These are phyloP conservation scores for Boletales sp. DNA, from an alignment of 768 basidiomycete genomes.

Conservation along the genomic window DNA sequence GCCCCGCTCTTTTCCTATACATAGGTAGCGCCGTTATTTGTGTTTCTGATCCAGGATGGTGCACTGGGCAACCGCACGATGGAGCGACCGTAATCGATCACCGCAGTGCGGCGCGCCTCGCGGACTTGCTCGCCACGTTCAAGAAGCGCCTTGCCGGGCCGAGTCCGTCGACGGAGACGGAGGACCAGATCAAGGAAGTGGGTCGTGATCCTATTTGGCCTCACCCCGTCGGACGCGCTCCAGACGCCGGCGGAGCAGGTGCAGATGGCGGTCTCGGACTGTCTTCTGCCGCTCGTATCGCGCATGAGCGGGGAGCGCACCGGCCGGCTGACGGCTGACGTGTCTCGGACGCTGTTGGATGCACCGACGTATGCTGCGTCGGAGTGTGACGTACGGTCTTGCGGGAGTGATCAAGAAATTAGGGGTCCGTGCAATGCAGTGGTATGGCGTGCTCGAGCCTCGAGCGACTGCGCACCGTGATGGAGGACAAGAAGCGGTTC, in stretches of 20 bases:
- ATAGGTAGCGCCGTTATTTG: no score
- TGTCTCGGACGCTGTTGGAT: conserved; percentile 74
- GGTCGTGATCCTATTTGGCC: conserved; percentile 92
- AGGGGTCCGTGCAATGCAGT: conserved; percentile 82
- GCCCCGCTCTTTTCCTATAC: no score
- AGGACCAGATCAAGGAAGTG: conserved; percentile 90
- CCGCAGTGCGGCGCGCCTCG: conserved; percentile 82
- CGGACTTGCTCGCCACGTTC: no score
- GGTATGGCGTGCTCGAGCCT: conserved; percentile 73
- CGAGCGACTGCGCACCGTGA: conserved; percentile 66
- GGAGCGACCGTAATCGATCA: no score
- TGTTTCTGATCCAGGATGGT: no score
- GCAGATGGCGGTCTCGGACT: conserved; percentile 94
- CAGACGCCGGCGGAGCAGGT: conserved; percentile 96
- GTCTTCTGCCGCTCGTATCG: conserved; percentile 81
- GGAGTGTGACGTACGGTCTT: conserved; percentile 96
- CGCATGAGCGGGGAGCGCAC: conserved; percentile 47
- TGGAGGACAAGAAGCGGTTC: conserved; percentile 86
- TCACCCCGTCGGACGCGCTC: conserved; percentile 83
- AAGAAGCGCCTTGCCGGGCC: no score
- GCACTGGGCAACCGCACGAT: no score
- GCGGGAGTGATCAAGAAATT: conserved; percentile 92
- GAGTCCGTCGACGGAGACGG: conserved; percentile 42
- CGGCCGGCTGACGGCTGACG: conserved; percentile 62
- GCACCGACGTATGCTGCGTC: conserved; percentile 86